Base-by-base conservation (phyloP, 257 asterid genomes). In the Solanum clarkiae region DNA sequence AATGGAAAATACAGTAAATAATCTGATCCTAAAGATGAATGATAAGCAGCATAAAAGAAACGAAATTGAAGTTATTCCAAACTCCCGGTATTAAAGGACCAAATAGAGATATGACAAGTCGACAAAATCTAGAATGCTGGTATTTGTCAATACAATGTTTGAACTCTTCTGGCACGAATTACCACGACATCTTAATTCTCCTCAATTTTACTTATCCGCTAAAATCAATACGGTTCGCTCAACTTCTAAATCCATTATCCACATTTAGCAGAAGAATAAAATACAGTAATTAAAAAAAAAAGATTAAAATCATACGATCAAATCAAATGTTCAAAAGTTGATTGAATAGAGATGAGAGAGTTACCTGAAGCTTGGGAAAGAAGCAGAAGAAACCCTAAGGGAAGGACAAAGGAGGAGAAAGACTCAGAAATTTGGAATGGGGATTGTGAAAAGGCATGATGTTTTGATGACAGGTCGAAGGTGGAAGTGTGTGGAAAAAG, bases 281-380 rank as follows among this genome's bases (percentile, higher is more conserved):
- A 36, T 36, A 36, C 40, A 36, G 40, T 3, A 36, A 36, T 36
- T 36, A 36, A 36, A 36, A 36, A 36, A 36, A 36, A 36, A 0
- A 1, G 32, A n/a, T 36, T 36, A 36, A 36, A 36, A 36, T 36
- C 5, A 36, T 36, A 36, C 5, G 40, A 36, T 36, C 5, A 36
- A 36, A 36, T 36, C 5, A 3, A 36, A 36, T 4, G 40, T 36
- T 36, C 40, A 36, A 36, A 36, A 10, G 32, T 13, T 29, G 70
- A 65, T 13, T 65, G 10, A 65, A 49, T 20, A 11, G 1, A 59
- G 17, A 60, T 44, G 26, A 4, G 63, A 29, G 44, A 80, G 22
- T 86, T 80, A 94, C 96, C 92, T 75, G 70, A 60, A 54, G 74
- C 80, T 81, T 3, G 86, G 81, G 66, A 74, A 51, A 42, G 54